Conservation (phyloP, 225 moss, liverwort and hornwort species). For the Pseudisothecium myosuroides region DNA sequence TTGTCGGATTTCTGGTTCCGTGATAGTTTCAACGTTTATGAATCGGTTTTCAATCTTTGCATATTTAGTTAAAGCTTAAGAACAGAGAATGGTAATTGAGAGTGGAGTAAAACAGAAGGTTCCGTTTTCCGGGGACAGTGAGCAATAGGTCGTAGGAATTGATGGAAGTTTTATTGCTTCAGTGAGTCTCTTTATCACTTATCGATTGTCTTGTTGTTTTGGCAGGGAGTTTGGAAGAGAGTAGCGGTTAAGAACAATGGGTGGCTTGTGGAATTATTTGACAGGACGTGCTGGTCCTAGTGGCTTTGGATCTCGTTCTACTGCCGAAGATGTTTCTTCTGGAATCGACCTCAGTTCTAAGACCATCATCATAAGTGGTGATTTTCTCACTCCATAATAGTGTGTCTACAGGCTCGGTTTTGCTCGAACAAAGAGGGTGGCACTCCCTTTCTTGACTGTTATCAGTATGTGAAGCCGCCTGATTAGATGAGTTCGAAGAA, state of each 20-base stretch:
- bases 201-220: not conserved
- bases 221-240: not conserved
- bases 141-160: not conserved
- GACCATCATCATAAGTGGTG: slow-evolving; percentile 44
- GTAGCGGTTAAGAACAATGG: slow-evolving; percentile 8
- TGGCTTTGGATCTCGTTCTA: slow-evolving; percentile 48
- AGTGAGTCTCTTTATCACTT: not conserved
- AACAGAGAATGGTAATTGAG: not conserved
- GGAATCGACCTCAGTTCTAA: slow-evolving; percentile 32
- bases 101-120: not conserved
- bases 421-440: not conserved
- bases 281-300: slow-evolving; percentile 34
- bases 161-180: not conserved
- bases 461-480: not conserved
- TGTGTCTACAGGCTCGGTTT: not conserved
- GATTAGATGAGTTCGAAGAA: not conserved
- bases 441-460: not conserved
- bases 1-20: not conserved
- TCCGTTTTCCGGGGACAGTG: not conserved
- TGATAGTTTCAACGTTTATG: not conserved
- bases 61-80: not conserved
- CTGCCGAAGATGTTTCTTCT: slow-evolving; percentile 46
- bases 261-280: slow-evolving; percentile 24
- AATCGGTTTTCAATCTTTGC: not conserved
- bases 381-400: not conserved